Evolutionary conservation across 2,329 filamentous ascomycete species (phyloP).

Genomic region (Purpureocillium lavendulum): DNA sequence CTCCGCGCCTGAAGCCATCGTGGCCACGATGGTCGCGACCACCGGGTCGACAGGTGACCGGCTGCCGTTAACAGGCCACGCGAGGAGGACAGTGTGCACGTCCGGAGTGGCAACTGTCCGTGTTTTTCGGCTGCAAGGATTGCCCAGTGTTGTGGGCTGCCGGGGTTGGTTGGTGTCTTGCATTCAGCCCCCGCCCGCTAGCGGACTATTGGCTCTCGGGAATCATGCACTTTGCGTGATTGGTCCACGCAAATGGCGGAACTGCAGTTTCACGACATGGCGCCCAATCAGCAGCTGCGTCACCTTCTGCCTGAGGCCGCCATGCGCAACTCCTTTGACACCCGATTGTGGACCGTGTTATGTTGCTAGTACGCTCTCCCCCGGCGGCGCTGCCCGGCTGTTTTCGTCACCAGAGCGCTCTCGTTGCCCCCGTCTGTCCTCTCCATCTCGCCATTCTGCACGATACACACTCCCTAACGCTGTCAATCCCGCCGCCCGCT

Average conservation of each 20-base stretch:
- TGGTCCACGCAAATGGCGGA: constrained; percentile 4
- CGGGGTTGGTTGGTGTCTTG: no score
- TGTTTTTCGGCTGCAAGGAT: no score
- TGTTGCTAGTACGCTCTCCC: constrained; percentile 11
- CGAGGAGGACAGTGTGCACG: background rate
- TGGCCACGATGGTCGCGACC: no score
- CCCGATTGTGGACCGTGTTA: background rate
- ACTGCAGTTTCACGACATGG: constrained; percentile 2
- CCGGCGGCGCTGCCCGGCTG: constrained; percentile 5
- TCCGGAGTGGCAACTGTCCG: background rate
- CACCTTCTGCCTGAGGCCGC: constrained; percentile 10
- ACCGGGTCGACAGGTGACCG: no score
- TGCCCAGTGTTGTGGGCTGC: no score
- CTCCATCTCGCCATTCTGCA: constrained; percentile 3
- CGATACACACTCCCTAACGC: constrained; percentile 9
- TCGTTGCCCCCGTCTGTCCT: constrained; percentile 3
- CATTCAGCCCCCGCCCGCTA: background rate
- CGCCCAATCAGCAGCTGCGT: constrained; percentile 5
- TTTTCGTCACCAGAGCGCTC: constrained; percentile 8
- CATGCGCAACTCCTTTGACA: background rate
- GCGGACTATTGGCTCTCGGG: background rate
- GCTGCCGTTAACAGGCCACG: no score
- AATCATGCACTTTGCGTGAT: background rate
- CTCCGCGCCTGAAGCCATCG: no score
- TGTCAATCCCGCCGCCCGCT: constrained; percentile 3